Conservation (phyloP, 441 rosid genomes). For the Arabidopsis hybrid region DNA sequence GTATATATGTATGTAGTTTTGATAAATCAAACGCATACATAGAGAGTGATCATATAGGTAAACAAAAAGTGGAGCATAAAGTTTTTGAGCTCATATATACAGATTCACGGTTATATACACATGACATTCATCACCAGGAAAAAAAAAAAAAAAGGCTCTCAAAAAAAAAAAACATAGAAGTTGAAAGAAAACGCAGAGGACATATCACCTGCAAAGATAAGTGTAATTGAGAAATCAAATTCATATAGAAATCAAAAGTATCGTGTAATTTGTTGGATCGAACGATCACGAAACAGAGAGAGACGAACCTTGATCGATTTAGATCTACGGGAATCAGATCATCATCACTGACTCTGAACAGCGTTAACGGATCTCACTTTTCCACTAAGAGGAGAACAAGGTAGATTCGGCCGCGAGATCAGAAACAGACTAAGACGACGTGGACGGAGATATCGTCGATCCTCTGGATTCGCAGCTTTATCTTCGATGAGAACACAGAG, state of each 20-base stretch:
- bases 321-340: constrained; percentile 28
- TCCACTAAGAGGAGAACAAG: constrained; percentile 85
- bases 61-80: constrained; percentile 15
- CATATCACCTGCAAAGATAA: constrained; percentile 18
- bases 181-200: constrained; percentile 30
- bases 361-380: constrained; percentile 50
- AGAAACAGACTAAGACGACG: constrained; percentile 46
- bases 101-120: constrained; percentile 39
- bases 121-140: constrained; percentile 4
- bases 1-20: background rate
- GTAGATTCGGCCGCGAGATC: constrained; percentile 60
- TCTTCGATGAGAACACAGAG: constrained; percentile 52
- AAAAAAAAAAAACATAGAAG: constrained; percentile 10
- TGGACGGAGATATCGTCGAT: constrained; percentile 26
- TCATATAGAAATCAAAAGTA: too few species aligned
- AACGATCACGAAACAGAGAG: constrained; percentile 13
- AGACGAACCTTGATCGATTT: constrained; percentile 44
- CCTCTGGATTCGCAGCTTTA: constrained; percentile 17
- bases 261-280: too few species aligned
- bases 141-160: constrained; percentile 1
- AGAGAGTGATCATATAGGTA: background rate
- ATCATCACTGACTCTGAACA: constrained; percentile 23
- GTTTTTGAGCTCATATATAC: constrained; percentile 40
- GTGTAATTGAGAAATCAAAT: too few species aligned
- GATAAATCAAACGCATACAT: background rate